Conservation (phyloP, 768 basidiomycete genomes). For the Leccinum subtestaceum region DNA sequence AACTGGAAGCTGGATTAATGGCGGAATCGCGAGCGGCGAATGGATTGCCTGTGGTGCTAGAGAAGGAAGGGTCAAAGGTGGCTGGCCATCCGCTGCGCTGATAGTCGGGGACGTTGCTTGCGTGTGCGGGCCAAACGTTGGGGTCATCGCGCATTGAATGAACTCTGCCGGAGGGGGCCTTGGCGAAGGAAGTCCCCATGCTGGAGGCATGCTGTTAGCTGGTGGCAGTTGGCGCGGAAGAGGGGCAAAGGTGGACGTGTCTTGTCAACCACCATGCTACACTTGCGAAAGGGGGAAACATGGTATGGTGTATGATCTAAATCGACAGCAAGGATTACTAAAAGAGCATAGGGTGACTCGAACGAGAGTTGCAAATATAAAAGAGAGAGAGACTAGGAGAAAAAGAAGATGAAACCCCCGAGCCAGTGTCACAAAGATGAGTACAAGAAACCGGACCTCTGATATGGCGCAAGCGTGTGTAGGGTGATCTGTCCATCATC, state of each 20-base stretch:
- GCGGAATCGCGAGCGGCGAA: background rate
- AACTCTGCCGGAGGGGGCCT: too few species aligned
- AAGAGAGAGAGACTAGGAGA: background rate
- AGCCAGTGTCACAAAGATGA: conserved; percentile 7
- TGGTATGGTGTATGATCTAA: conserved; percentile 16
- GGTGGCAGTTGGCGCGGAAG: too few species aligned
- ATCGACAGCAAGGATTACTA: conserved; percentile 31
- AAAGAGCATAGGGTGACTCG: conserved; percentile 19
- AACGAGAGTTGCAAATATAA: background rate
- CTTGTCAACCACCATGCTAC: conserved; percentile 7
- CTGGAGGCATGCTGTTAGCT: too few species aligned
- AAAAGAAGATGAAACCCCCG: background rate
- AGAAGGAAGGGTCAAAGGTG: conserved; percentile 15
- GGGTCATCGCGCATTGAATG: too few species aligned
- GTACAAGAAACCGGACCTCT: conserved; percentile 2
- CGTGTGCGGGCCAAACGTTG: conserved; percentile 30
- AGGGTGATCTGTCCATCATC: conserved; percentile 15
- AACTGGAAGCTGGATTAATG: background rate
- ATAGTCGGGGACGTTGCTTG: conserved; percentile 37
- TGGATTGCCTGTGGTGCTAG: background rate
- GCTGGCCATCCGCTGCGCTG: conserved; percentile 36
- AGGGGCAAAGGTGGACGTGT: too few species aligned
- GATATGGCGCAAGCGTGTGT: background rate
- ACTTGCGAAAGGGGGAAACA: conserved; percentile 17
- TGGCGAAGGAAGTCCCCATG: too few species aligned